Evolutionary conservation across 495 filamentous ascomycete species (phyloP), one percentile per base, ranked within the genome.

Genomic region (Aspergillus panamensis): DNA sequence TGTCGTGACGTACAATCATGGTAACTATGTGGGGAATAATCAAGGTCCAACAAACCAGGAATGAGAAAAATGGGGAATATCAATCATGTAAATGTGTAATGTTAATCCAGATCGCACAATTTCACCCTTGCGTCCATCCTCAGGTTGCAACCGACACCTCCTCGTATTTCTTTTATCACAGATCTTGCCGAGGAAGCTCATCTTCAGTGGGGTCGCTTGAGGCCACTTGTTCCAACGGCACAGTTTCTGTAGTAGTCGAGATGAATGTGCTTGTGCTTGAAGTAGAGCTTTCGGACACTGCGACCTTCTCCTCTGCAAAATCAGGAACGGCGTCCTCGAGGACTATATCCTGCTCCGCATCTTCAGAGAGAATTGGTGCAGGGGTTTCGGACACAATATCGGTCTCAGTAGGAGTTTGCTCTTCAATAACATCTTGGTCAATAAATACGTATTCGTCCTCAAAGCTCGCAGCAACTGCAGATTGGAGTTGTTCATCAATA

Each of bases 111-210:
- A 40, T 49, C 25, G 29, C 47, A 49, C 20, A 29, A 31, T 30
- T 49, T 29, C 29, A 49, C 25, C 47, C 47, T 19, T 19, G 19
- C 12, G 8, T 4, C 35, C 43, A 16, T 13, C n/a, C 19, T 33
- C 33, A 53, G 42, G 10, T 32, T 37, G 52, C 45, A 30, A 25
- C 17, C 19, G 20, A 20, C 1, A 31, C 47, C 31, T 43, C 17
- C 42, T 51, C 13, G 4, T 43, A 6, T 8, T 51, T 35, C 16
- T 17, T 42, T 8, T 21, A 54, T 74, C 67, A 89, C 53, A 89
- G 66, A 66, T 89, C 85, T 61, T 88, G 84, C 62, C 77, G 83
- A 4, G 20, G 17, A 43, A 45, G 17, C 19, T 47, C 40, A 25
- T 51, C 21, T 19, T 53, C 48, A n/a, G 29, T 14, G 10, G 9